phyloP scores from a whole-genome alignment of 768 basidiomycete genomes.

The Pluteus cervinus region DNA sequence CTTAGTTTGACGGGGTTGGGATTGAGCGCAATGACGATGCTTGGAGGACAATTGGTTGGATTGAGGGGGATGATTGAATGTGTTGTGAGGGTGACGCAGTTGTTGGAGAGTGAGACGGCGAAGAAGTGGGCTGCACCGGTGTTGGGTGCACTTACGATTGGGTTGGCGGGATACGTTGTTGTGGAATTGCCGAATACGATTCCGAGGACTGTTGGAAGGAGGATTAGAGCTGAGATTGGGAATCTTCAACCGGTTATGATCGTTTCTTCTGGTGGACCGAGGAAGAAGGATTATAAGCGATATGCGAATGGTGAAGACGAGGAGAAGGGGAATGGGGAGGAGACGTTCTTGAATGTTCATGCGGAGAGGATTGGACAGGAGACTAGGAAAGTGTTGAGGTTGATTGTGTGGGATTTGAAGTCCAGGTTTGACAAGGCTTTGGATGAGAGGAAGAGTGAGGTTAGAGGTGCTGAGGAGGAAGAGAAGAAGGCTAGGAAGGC shows the following conservation, averaged over 20 bases:
- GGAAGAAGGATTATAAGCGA: too few relatives aligned
- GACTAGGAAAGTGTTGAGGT: conserved; percentile 87
- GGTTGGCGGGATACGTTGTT: conserved; percentile 74
- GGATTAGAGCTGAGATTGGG: conserved; percentile 68
- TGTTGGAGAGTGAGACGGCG: conserved; percentile 73
- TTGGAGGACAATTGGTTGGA: conserved; percentile 79
- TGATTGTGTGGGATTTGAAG: conserved; percentile 86
- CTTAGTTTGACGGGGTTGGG: conserved; percentile 71
- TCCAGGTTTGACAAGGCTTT: conserved; percentile 76
- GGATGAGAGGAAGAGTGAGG: conserved; percentile 76
- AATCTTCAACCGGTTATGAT: too few relatives aligned
- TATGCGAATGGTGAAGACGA: too few relatives aligned
- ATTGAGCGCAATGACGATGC: conserved; percentile 83
- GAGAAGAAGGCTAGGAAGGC: conserved; percentile 69
- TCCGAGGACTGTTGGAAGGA: conserved; percentile 83
- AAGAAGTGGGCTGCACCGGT: conserved; percentile 87
- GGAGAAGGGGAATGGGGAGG: conserved; percentile 38
- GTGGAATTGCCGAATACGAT: conserved; percentile 85
- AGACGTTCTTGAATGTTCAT: conserved; percentile 65
- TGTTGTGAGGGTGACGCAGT: conserved; percentile 64
- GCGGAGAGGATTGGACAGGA: conserved; percentile 70
- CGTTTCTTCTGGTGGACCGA: too few relatives aligned
- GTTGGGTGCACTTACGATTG: conserved; percentile 69
- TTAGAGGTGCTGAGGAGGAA: conserved; percentile 67
- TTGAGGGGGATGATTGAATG: conserved; percentile 74